Base-by-base conservation (phyloP, 306 rosid species). In the Biancaea sappan region DNA sequence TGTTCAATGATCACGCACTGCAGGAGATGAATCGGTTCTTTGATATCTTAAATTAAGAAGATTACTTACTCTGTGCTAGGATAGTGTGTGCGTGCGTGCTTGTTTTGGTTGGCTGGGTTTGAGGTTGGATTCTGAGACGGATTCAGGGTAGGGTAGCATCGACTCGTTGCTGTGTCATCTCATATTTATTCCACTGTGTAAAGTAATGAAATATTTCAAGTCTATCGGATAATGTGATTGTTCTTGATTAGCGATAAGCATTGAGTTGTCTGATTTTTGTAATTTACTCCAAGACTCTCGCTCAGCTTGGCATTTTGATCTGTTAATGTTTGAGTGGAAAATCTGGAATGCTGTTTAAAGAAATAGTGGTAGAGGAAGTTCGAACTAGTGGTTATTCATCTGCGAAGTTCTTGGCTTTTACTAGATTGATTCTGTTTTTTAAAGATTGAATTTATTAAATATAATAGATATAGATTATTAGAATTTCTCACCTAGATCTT, bases 1-100 rank as follows among this genome's bases (percentile, higher is more conserved):
- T 62, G 68, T 29, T 62, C 68, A 35, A 43, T 43, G 10, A 62
- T 62, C n/a, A 62, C 68, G 10, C 68, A 48, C 12, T 62, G 68
- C 47, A 35, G 68, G 21, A 37, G 68, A 62, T 62, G 48, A 62
- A 19, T 21, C 1, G 5, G 6, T 59, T 6, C 61, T 25, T 12
- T 14, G 8, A 24, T 12, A 54, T 58, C 22, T 56, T 56, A 11
- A 7, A 28, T 58, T 1, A 7, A 15, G 38, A 35, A 9, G 29
- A 1, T 19, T 60, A 11, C 16, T 34, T 61, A 14, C 46, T 40
- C 14, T n/a, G 47, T 61, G 29, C 13, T 61, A 12, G 5, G 0
- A 22, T 35, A 61, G 9, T 35, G 29, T 6, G 43, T 59, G 41
- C 2, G 66, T n/a, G 26, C 15, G 62, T 56, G 62, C 32, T 8